Evolutionary conservation across 345 rosid genomes (phyloP), one percentile per base, ranked within the genome.

Genomic region (Euphorbia lathyris): DNA sequence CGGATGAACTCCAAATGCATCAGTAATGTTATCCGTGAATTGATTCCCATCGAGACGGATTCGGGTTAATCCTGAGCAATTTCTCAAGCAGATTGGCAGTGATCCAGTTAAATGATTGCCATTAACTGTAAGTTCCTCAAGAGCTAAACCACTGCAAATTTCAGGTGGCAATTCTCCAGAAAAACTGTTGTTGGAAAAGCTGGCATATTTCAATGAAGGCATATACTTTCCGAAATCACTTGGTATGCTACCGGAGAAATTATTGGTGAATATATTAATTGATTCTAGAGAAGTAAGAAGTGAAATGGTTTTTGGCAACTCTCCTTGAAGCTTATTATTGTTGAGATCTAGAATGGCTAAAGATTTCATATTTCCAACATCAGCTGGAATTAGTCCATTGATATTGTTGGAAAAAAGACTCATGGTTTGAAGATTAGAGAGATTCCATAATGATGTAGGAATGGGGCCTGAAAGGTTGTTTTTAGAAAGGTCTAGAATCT

Each of bases 121-220:
- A 57, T 83, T 76, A 25, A 87, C 88, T 0, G 76, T 73, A 13
- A 89, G 42, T 7, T 71, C 25, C 38, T 76, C 11, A 12, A 87
- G 85, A 45, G 32, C 48, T 9, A 76, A 27, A 23, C 87, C 80
- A 10, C 86, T 79, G 72, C 95, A 89, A 34, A 87, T 25, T 13
- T 84, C 86, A 4, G 82, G 80, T 0, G 92, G 90, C 75, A 87
- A 68, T 68, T 86, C 89, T 45, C 90, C 90, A 0, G 74, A 23
- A 81, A 89, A 89, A 71, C 77, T 84, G 79, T 89, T 89, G 78
- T 80, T 64, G 0, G 96, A 83, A 69, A 89, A 79, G 79, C 89
- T 78, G 23, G 78, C 89, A 65, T 55, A 22, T 17, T 0, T 0
- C 74, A 89, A 60, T 20, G n/a, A n/a, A 59, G 80, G 88, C 67